Conservation (phyloP, 2,329 filamentous ascomycete species). For the Aspergillus hortae region DNA sequence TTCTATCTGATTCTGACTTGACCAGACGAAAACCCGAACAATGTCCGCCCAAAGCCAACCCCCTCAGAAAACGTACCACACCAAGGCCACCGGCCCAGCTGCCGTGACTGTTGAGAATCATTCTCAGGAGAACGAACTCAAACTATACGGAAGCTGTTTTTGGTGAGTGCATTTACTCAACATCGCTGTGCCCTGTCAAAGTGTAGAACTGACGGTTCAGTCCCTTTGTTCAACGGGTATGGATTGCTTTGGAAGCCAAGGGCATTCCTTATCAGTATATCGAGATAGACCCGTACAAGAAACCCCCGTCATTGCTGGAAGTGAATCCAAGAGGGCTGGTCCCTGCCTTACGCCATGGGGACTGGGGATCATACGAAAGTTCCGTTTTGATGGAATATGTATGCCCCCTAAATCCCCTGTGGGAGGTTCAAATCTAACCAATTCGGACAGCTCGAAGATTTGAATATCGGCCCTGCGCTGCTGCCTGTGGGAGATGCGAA, state of each 20-base stretch:
- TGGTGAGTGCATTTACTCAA: conserved; percentile 55
- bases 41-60: conserved; percentile 49
- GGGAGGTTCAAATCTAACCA: background rate
- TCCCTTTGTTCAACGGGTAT: conserved; percentile 82
- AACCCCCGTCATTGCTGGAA: conserved; percentile 66
- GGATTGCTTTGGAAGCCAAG: conserved; percentile 83
- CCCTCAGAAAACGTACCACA: conserved; percentile 65
- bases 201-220: conserved; percentile 38
- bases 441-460: conserved; percentile 65
- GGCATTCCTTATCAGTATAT: conserved; percentile 78
- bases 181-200: background rate
- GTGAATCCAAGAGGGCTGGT: conserved; percentile 74
- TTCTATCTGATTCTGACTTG: conserved; percentile 11
- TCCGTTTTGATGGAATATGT: conserved; percentile 82
- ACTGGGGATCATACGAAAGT: conserved; percentile 81
- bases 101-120: conserved; percentile 67
- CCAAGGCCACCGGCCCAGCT: conserved; percentile 69
- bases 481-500: conserved; percentile 64
- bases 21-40: conserved; percentile 21
- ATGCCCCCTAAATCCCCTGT: conserved; percentile 23
- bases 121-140: conserved; percentile 65
- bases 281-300: conserved; percentile 76
- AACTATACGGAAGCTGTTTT: conserved; percentile 78
- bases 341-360: conserved; percentile 71
- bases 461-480: conserved; percentile 57